Conservation (phyloP, 208 protist species). For the Endotrypanum monterogeii region DNA sequence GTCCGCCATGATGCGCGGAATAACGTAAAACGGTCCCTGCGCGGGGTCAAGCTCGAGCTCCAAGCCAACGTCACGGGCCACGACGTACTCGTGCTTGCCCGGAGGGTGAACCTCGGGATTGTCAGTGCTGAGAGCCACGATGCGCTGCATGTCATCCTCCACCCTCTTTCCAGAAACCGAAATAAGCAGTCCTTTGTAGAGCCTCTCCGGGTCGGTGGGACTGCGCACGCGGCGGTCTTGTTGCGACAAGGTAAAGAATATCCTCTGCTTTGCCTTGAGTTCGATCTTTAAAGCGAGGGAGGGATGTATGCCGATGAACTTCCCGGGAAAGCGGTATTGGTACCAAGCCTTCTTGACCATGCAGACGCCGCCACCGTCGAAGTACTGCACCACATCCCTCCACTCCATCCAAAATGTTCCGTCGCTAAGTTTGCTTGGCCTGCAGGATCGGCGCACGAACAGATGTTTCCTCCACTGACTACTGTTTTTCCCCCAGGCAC, state of each 20-base stretch:
- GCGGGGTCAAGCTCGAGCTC: conserved; percentile 48
- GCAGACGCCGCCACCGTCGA: conserved; percentile 63
- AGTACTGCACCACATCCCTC: conserved; percentile 53
- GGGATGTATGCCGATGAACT: conserved; percentile 45
- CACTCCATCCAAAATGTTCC: conserved; percentile 71
- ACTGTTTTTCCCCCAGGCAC: conserved; percentile 71
- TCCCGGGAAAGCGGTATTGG: conserved; percentile 52
- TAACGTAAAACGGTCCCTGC: conserved; percentile 54
- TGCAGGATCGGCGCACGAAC: conserved; percentile 31
- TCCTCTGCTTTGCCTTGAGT: conserved; percentile 32
- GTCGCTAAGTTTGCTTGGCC: conserved; percentile 29
- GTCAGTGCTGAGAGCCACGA: conserved; percentile 26
- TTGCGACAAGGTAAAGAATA: conserved; percentile 57
- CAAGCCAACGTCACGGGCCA: conserved; percentile 51
- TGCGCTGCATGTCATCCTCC: conserved; percentile 20
- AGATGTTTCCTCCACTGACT: conserved; percentile 36
- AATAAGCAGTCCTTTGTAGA: conserved; percentile 51
- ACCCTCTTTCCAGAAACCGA: conserved; percentile 26
- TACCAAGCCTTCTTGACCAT: conserved; percentile 30
- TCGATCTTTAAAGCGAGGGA: conserved; percentile 50
- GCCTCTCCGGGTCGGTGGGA: conserved; percentile 36
- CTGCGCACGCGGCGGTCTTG: conserved; percentile 51
- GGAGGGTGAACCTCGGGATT: conserved; percentile 31
- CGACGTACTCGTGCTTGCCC: conserved; percentile 40
- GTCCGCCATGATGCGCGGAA: conserved; percentile 38